Percentiles rank a stretch among this genome's conserved stretches.
These are phyloP conservation scores for Boletus rubescentipes DNA, from an alignment of 768 basidiomycete species.

Conservation along the genomic window DNA sequence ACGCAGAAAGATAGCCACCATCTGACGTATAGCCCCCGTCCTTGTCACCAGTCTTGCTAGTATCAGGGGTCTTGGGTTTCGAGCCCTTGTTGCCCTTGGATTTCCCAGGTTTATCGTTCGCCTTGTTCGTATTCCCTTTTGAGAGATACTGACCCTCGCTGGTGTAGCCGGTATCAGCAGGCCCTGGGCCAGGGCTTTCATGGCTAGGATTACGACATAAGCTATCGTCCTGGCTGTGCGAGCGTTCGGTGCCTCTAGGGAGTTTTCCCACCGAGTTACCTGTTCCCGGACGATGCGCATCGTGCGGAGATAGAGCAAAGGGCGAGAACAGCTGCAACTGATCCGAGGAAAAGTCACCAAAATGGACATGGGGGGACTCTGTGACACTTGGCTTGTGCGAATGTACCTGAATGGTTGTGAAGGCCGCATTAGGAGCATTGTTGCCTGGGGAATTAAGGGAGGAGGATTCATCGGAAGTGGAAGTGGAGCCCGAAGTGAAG, in stretches of 20 bases:
- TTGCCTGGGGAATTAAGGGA: constrained; percentile 30
- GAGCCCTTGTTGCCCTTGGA: constrained; percentile 16
- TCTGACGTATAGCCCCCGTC: constrained; percentile 28
- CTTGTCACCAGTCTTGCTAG: constrained; percentile 16
- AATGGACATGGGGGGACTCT: constrained; percentile 32
- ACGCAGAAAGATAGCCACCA: constrained; percentile 34
- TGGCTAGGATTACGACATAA: constrained; percentile 9
- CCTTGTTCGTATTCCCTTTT: constrained; percentile 19
- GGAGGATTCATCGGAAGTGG: constrained; percentile 43
- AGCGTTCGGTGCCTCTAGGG: constrained; percentile 12
- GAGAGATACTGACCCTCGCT: constrained; percentile 35
- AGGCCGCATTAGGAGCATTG: constrained; percentile 14
- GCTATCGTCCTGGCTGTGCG: constrained; percentile 25
- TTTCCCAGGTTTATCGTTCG: constrained; percentile 21
- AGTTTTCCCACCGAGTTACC: background rate
- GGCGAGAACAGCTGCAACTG: constrained; percentile 30
- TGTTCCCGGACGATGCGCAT: background rate
- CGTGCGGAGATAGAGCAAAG: constrained; percentile 12
- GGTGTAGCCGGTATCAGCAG: constrained; percentile 25
- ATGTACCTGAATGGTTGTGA: constrained; percentile 22
- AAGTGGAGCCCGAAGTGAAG: constrained; percentile 41
- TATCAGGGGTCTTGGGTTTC: constrained; percentile 19
- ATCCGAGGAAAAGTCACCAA: constrained; percentile 31
- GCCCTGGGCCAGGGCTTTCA: constrained; percentile 16
- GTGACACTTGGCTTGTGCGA: constrained; percentile 28